Evolutionary conservation across 2,329 filamentous ascomycete species (phyloP).

Genomic region (Magnaporthales sp.): DNA sequence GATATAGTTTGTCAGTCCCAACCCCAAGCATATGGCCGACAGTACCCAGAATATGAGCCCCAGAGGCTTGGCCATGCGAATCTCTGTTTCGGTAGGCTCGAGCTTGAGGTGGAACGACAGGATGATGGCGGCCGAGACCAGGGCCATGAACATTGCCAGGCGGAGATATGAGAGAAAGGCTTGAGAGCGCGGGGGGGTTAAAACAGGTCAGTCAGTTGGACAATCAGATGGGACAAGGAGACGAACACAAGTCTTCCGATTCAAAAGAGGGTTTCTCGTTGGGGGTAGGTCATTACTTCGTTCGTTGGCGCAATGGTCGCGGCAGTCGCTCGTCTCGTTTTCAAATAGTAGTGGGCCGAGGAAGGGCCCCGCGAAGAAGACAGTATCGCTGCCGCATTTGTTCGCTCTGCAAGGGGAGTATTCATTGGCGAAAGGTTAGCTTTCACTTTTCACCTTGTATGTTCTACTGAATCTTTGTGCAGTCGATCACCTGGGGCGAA

Average conservation of each 20-base stretch:
- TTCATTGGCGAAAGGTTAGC: background rate
- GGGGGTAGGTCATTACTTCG: slow-evolving; percentile 38
- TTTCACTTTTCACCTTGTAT: background rate
- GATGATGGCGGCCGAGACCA: slow-evolving; percentile 84
- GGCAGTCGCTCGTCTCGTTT: slow-evolving; percentile 54
- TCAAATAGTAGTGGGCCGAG: slow-evolving; percentile 63
- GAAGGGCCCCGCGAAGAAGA: slow-evolving; percentile 54
- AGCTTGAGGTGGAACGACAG: slow-evolving; percentile 85
- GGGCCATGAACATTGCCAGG: slow-evolving; percentile 80
- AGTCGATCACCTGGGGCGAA: background rate
- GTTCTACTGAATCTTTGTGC: background rate
- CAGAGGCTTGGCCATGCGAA: slow-evolving; percentile 70
- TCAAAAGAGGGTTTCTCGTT: background rate
- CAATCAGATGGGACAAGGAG: no score
- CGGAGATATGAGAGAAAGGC: slow-evolving; percentile 86
- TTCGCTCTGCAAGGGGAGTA: background rate
- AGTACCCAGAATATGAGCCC: slow-evolving; percentile 84
- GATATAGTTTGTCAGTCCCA: slow-evolving; percentile 82
- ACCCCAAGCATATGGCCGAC: slow-evolving; percentile 63
- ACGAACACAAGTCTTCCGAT: background rate
- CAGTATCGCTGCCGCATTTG: slow-evolving; percentile 17
- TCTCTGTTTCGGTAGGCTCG: slow-evolving; percentile 61
- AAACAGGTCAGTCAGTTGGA: background rate
- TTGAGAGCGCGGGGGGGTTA: slow-evolving; percentile 14
- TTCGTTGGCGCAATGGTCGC: slow-evolving; percentile 75